Evolutionary conservation across 2,329 filamentous ascomycete genomes (phyloP), one percentile per base, ranked within the genome.

Genomic region (Fusarium cyanostomum): DNA sequence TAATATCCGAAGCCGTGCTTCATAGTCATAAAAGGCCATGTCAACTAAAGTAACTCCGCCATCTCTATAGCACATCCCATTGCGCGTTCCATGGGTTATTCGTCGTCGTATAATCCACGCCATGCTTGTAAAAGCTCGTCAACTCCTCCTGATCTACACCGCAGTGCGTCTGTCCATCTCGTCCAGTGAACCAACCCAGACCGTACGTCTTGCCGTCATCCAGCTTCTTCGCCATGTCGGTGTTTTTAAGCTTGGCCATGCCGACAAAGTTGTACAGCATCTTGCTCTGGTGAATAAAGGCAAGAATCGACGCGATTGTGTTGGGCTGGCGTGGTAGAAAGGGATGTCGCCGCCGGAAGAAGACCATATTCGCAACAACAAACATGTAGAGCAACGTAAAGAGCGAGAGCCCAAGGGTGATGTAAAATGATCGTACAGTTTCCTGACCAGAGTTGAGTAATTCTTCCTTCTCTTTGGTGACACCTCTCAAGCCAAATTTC

Each of bases 81-180:
- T 73, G 71, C 38, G 69, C 75, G 37, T 78, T 74, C 84, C 84
- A 87, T 24, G 84, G 84, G 69, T 82, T 79, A 52, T 82, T 85
- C 24, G 79, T 79, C 60, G 77, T 72, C 13, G 76, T 75, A 28
- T 81, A 80, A 54, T 83, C 80, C 38, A 82, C 74, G 6, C 89
- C 89, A 72, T 90, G 88, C 73, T 84, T 86, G 74, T 92, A 94
- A 55, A 74, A 78, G 58, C 83, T 84, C 59, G 83, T 78, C 69
- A 94, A 78, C 73, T 90, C 88, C 78, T 94, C 91, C 77, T 92
- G 83, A 71, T 94, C 91, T 55, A 94, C 85, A 11, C 91, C 91
- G 71, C 90, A 89, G 79, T 94, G 91, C 62, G 85, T 84, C 74
- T 89, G 82, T 4, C 88, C 87, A 74, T 94, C 91, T 15, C 90